Conservation (phyloP, 257 asterid genomes). For the Echium plantagineum region DNA sequence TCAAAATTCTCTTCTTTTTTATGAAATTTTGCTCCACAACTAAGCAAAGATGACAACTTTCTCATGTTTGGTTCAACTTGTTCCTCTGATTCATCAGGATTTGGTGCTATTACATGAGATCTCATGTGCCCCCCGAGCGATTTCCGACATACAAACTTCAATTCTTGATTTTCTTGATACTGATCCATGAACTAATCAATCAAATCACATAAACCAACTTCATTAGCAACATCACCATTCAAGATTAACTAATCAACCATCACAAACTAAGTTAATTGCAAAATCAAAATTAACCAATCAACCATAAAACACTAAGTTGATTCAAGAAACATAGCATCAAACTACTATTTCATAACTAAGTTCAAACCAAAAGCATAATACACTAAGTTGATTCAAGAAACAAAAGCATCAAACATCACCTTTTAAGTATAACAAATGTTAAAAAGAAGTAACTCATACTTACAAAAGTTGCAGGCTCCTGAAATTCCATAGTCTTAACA, state of each 20-base stretch:
- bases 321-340: background rate
- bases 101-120: constrained; percentile 48
- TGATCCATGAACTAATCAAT: background rate
- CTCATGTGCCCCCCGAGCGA: constrained; percentile 83
- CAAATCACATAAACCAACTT: background rate
- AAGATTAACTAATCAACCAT: background rate
- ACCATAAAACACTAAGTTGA: background rate
- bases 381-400: too few species aligned
- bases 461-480: constrained; percentile 6
- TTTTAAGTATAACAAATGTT: background rate
- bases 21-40: constrained; percentile 8
- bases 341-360: background rate
- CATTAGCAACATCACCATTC: background rate
- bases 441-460: background rate
- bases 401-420: too few species aligned
- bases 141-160: constrained; percentile 65
- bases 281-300: background rate
- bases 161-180: constrained; percentile 38
- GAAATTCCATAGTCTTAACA: constrained; percentile 13
- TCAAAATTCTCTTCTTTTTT: constrained; percentile 15
- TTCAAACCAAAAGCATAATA: constrained; percentile 2
- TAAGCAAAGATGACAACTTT: constrained; percentile 23
- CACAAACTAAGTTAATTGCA: background rate
- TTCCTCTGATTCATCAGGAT: constrained; percentile 51
- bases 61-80: constrained; percentile 26